Percentiles rank a stretch among this genome's conserved stretches.
phyloP scores from a whole-genome alignment of 2,329 filamentous ascomycete species.

The Alternaria sp. region DNA sequence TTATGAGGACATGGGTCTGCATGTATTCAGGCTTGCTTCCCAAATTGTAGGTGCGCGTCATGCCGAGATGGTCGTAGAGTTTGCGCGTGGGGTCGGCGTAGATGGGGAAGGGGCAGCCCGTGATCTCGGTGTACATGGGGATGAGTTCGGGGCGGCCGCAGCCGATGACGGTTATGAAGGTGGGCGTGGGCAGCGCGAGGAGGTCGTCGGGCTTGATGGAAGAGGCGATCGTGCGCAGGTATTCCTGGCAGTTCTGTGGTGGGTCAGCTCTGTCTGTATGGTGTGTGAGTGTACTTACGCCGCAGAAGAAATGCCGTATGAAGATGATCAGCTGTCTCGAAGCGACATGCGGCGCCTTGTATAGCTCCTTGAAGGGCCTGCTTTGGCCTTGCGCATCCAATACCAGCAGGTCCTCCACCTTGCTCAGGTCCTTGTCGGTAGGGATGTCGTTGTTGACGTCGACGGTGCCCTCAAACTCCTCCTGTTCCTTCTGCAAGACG shows the following conservation, averaged over 20 bases:
- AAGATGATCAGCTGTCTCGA: conserved; percentile 71
- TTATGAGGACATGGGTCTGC: conserved; percentile 56
- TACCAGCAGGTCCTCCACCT: conserved; percentile 42
- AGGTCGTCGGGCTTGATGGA: conserved; percentile 57
- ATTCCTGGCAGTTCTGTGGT: conserved; percentile 75
- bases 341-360: conserved; percentile 43
- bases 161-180: conserved; percentile 73
- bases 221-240: conserved; percentile 67
- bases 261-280: neutral
- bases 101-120: conserved; percentile 73
- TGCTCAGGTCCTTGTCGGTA: conserved; percentile 36
- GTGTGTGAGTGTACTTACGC: conserved; percentile 59
- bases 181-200: conserved; percentile 59
- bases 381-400: conserved; percentile 46
- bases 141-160: conserved; percentile 75
- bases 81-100: conserved; percentile 75
- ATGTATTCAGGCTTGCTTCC: conserved; percentile 72
- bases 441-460: conserved; percentile 48
- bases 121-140: conserved; percentile 67
- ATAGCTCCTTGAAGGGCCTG: conserved; percentile 47
- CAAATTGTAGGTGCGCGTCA: conserved; percentile 68
- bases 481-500: conserved; percentile 38
- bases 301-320: conserved; percentile 81
- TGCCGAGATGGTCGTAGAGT: conserved; percentile 71
- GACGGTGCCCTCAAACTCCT: conserved; percentile 44